Percentiles rank a stretch among this genome's conserved stretches.
Conservation (phyloP, 805 yeast genomes). For the Candida khao-thaluensis region DNA sequence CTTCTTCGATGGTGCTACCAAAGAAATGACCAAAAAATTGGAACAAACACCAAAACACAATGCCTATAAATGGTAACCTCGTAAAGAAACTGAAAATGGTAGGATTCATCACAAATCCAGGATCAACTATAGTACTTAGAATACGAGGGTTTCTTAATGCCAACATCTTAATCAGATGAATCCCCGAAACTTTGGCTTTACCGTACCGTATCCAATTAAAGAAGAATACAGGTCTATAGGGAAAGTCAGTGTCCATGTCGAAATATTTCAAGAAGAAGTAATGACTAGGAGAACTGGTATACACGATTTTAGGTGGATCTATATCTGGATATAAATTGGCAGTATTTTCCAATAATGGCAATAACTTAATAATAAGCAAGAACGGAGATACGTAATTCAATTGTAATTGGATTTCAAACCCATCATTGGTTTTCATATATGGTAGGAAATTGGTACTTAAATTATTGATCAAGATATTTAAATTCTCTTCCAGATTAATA, state of each 20-base stretch:
- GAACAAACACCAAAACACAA: constrained; percentile 67
- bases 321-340: constrained; percentile 23
- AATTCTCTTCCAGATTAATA: constrained; percentile 42
- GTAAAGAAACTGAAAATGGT: constrained; percentile 76
- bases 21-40: constrained; percentile 66
- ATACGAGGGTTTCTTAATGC: constrained; percentile 67
- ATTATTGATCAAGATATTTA: constrained; percentile 69
- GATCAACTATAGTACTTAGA: constrained; percentile 67
- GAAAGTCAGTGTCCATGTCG: constrained; percentile 47
- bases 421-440: constrained; percentile 58
- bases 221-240: constrained; percentile 60
- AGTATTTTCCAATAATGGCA: constrained; percentile 51
- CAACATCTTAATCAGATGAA: constrained; percentile 66
- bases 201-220: constrained; percentile 81
- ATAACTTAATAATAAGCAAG: constrained; percentile 46
- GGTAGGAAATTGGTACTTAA: constrained; percentile 86
- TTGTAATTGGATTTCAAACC: constrained; percentile 77
- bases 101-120: constrained; percentile 85
- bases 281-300: constrained; percentile 67
- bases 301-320: constrained; percentile 55
- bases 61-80: constrained; percentile 73
- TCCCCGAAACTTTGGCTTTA: constrained; percentile 72
- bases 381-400: constrained; percentile 78
- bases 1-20: constrained; percentile 73
- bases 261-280: constrained; percentile 49